These are phyloP conservation scores for Macroventuria anomochaeta DNA, from an alignment of 2,329 filamentous ascomycete species.

Conservation along the genomic window DNA sequence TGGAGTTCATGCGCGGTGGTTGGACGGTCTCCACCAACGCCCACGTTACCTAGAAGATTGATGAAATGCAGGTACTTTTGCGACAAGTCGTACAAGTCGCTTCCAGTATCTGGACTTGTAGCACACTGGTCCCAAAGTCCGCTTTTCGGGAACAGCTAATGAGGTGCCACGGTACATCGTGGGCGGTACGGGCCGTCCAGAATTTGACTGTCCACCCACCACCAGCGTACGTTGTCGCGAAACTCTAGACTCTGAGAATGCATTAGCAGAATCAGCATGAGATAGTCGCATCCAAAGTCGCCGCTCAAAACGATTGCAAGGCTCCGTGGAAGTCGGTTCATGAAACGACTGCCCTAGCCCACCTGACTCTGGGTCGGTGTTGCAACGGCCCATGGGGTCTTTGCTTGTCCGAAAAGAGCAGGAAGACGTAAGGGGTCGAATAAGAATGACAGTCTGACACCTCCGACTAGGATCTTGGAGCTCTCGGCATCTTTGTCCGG, in stretches of 20 bases:
- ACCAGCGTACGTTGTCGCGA: background rate
- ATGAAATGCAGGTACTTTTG: conserved; percentile 37
- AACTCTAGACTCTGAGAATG: background rate
- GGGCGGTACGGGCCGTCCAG: conserved; percentile 14
- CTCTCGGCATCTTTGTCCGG: background rate
- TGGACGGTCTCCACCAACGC: conserved; percentile 25
- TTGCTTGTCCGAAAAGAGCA: background rate
- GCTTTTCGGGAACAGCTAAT: conserved; percentile 9
- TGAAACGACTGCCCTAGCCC: background rate
- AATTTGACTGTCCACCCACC: background rate
- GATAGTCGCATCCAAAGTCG: background rate
- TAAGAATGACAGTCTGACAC: background rate
- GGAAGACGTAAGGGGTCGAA: background rate
- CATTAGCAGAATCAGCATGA: background rate
- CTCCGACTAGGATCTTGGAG: background rate
- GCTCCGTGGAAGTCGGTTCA: background rate
- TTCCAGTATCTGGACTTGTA: conserved; percentile 23
- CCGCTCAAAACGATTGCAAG: background rate
- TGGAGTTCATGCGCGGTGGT: conserved; percentile 30
- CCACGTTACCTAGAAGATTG: conserved; percentile 29
- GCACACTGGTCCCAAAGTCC: conserved; percentile 17
- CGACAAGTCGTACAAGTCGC: conserved; percentile 23
- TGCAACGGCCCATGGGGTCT: conserved; percentile 6
- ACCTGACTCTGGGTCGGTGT: conserved; percentile 5
- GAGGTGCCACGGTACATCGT: conserved; percentile 13